Evolutionary conservation across 192 early-diverging fungal genomes (phyloP).

Genomic region (Gigaspora rosea): DNA sequence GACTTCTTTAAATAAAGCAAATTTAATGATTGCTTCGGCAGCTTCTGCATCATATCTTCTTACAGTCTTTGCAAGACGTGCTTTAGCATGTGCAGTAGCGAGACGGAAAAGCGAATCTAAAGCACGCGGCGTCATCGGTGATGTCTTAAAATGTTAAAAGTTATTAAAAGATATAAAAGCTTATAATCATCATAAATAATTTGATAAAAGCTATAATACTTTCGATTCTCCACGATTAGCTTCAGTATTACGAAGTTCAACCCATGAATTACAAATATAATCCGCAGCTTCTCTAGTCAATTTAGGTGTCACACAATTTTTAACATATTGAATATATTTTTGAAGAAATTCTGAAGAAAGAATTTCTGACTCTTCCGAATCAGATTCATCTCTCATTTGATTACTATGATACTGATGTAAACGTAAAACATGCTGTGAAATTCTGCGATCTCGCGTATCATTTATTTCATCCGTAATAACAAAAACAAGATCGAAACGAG

Average conservation of each 20-base stretch:
- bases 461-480: conserved; percentile 91
- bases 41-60: conserved; percentile 84
- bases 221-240: conserved; percentile 70
- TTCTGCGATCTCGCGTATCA: conserved; percentile 79
- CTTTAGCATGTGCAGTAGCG: conserved; percentile 95
- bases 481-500: conserved; percentile 98
- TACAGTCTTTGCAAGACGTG: conserved; percentile 78
- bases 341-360: conserved; percentile 88
- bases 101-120: conserved; percentile 97
- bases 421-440: conserved; percentile 90
- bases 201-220: conserved; percentile 37
- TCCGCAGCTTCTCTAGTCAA: conserved; percentile 83
- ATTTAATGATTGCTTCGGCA: conserved; percentile 80
- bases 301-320: conserved; percentile 73
- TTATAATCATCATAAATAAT: neutral
- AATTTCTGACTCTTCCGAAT: conserved; percentile 50
- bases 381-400: conserved; percentile 13
- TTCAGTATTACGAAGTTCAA: conserved; percentile 78
- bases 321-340: conserved; percentile 95
- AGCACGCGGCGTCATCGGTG: conserved; percentile 98
- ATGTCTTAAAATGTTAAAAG: conserved; percentile 55
- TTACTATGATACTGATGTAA: conserved; percentile 97
- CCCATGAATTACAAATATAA: conserved; percentile 78
- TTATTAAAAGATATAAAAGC: neutral
- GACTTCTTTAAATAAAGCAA: conserved; percentile 92